Base-by-base conservation (phyloP, 2,329 filamentous ascomycete genomes). In the Pestalotiopsis sp. region DNA sequence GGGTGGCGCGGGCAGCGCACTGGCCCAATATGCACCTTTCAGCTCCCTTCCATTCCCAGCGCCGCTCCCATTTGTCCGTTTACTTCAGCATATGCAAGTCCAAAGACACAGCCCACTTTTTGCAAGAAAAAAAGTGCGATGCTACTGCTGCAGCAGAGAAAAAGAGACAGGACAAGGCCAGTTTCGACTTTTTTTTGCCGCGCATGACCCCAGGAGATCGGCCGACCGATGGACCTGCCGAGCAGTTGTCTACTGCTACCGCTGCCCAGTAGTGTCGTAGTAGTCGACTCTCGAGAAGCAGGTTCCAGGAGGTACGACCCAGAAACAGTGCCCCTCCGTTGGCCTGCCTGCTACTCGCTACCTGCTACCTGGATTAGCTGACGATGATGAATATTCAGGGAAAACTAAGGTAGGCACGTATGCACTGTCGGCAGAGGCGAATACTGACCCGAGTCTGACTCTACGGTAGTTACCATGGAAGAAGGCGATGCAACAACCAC, bases 71-170 rank as follows among this genome's bases (percentile, higher is more conserved):
- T 77, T 77, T 77, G 76, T 66, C 71, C 72, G 69, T 69, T 58
- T 72, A 70, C 68, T 65, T 68, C 68, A 60, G 60, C 71, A 72
- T 75, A 75, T 77, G 76, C 76, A 77, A 70, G 75, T 72, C 72
- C 31, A 72, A 52, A 72, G 74, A 75, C 76, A 78, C 76, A 78
- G 76, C 76, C 76, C 72, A 74, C 75, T 57, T 41, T 38, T 38
- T n/a, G 45, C 25, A 45, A 36, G 31, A 36, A 36, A 36, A 36
- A 36, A 36, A 36, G 59, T 64, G 41, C 59, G 45, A 67, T 69
- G 65, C 65, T 52, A 63, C 59, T 23, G 38, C 17, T 39, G 17
- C 20, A 52, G 17, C n/a, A n/a, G 45, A n/a, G 45, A 52, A 52
- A 52, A n/a, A 49, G 41, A 52, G 20, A 52, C 17, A 52, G 20